Evolutionary conservation across 2,329 filamentous ascomycete species (phyloP), one percentile per base, ranked within the genome.

Genomic region (Aspergillus sp.): DNA sequence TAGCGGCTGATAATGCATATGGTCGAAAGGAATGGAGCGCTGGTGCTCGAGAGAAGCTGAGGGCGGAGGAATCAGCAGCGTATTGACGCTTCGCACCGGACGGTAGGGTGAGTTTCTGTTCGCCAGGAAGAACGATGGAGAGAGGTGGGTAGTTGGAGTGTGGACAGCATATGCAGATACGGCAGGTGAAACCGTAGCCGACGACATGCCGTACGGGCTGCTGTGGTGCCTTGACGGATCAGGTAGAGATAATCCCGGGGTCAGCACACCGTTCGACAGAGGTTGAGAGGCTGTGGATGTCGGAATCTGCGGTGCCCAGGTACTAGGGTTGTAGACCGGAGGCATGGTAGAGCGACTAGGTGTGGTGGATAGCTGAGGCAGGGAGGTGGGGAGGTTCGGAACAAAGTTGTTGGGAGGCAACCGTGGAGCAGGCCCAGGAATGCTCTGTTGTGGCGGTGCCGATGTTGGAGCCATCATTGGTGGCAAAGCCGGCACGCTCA

Each of bases 71-170:
- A 95, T 91, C 30, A 97, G 81, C n/a, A 98, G 83, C 0, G 91
- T 96, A 65, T 95, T 92, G 58, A 97, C 91, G 60, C 91, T 85
- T 53, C 93, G 89, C 40, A 97, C 89, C 1, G 93, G 93, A 62
- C 91, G 90, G 75, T 98, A 98, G 3, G 95, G 95, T 55, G 93
- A 98, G 62, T 90, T 88, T 56, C 95, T 86, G 71, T 96, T 91
- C 68, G 90, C 89, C 39, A 97, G 81, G 75, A 96, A 96, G 68
- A 91, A 86, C 11, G 90, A 93, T 1, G 93, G 93, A 33, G 95
- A 98, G 62, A 95, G 84, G 33, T 90, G 88, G 45, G 86, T 85
- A 5, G 89, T 87, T 8, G 86, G 77, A 2, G 84, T 83, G 45
- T 81, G 78, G 6, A 78, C 79, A 53, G 83, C 89, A 20, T 84